phyloP scores from a whole-genome alignment of 169 alveolate species.

The Amoebophrya sp. region DNA sequence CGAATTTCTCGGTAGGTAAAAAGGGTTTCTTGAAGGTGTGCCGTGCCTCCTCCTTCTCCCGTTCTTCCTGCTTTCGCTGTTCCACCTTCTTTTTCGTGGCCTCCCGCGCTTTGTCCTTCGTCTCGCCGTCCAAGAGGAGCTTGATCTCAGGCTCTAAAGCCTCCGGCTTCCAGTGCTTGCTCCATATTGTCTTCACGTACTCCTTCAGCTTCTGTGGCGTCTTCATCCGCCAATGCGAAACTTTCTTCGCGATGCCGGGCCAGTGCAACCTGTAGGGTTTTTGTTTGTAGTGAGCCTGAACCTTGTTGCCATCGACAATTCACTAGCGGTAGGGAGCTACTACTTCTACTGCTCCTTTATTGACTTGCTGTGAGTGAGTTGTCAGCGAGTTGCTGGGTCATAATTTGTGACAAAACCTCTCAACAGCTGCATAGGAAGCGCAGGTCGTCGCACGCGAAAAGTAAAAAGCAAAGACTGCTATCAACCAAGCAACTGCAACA shows the following conservation, averaged over 20 bases:
- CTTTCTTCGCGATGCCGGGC: not conserved
- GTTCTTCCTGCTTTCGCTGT: not conserved
- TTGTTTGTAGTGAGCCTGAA: no score
- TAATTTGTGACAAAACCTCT: no score
- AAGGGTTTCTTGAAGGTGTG: not conserved
- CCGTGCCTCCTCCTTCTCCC: not conserved
- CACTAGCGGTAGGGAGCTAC: no score
- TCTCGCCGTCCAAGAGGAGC: not conserved
- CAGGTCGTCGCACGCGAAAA: no score
- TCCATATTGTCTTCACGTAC: conserved; percentile 3
- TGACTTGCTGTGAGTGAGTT: no score
- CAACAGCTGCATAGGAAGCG: no score
- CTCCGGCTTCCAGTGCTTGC: not conserved
- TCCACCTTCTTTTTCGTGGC: not conserved
- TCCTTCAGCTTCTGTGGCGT: not conserved
- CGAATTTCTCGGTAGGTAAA: not conserved
- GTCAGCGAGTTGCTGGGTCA: no score
- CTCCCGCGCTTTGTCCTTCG: not conserved
- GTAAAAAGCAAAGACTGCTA: no score
- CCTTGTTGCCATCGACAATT: no score
- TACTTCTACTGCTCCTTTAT: no score
- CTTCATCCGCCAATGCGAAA: not conserved
- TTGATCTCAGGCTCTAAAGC: not conserved
- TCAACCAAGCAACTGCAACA: no score
- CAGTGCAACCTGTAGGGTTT: not conserved